These are phyloP conservation scores for Kurtzmaniella quercitrusa DNA, from an alignment of 1,139 yeast genomes.

Conservation along the genomic window DNA sequence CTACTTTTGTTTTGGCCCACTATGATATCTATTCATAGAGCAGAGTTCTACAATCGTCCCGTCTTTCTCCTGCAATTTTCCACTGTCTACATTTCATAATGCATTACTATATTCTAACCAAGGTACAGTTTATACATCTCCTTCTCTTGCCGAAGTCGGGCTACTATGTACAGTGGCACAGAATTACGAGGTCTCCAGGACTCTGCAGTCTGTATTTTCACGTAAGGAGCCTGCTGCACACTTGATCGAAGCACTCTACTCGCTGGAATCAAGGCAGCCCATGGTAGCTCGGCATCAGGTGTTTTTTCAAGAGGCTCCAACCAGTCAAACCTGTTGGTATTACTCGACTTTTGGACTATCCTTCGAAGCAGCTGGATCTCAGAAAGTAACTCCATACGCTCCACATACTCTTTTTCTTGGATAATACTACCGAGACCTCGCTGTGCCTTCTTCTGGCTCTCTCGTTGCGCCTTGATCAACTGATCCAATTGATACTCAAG, in stretches of 20 bases:
- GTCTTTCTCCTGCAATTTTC: too few species aligned
- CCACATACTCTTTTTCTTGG: conserved; percentile 31
- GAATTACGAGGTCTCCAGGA: not conserved
- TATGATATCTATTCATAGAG: too few species aligned
- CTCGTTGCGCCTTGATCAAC: conserved; percentile 14
- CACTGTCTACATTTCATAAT: not conserved
- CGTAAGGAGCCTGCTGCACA: not conserved
- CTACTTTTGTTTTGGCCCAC: too few species aligned
- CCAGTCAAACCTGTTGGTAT: conserved; percentile 12
- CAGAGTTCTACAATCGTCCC: too few species aligned
- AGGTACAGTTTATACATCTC: not conserved
- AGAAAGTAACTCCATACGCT: conserved; percentile 28
- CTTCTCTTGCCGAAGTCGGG: not conserved
- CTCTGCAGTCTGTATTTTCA: not conserved
- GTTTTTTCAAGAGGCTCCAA: conserved; percentile 3
- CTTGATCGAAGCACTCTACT: not conserved
- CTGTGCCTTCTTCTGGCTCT: conserved; percentile 13
- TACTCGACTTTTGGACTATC: conserved; percentile 11
- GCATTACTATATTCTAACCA: not conserved
- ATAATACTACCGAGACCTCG: conserved; percentile 20
- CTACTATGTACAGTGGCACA: not conserved
- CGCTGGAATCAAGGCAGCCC: not conserved
- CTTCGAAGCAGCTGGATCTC: conserved; percentile 33
- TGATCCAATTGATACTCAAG: conserved; percentile 17
- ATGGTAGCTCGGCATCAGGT: conserved; percentile 5